Percentiles rank a stretch among this genome's conserved stretches.
Conservation (phyloP, 495 filamentous ascomycete genomes). For the Aspergillus ellipticus region DNA sequence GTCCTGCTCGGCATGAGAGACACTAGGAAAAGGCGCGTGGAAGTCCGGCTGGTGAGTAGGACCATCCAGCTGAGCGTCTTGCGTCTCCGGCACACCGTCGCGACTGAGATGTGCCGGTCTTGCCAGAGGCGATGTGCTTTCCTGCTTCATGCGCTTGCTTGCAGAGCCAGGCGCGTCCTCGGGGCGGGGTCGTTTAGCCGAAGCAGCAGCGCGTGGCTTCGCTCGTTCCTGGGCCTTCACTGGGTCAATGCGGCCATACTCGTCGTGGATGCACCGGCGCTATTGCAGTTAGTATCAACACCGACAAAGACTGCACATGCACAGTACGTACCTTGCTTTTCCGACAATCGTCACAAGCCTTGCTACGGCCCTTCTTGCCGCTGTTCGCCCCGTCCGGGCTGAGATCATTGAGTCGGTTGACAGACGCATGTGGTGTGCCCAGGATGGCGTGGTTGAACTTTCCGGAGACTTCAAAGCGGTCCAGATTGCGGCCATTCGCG, state of each 20-base stretch:
- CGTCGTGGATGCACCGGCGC: slow-evolving; percentile 68
- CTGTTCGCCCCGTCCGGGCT: slow-evolving; percentile 34
- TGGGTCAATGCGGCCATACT: slow-evolving; percentile 60
- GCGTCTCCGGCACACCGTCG: slow-evolving; percentile 10
- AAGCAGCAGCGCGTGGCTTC: slow-evolving; percentile 51
- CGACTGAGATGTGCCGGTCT: slow-evolving; percentile 21
- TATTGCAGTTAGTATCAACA: slow-evolving; percentile 25
- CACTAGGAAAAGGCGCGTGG: slow-evolving; percentile 1
- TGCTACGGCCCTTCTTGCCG: slow-evolving; percentile 54
- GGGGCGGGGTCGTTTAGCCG: slow-evolving; percentile 45
- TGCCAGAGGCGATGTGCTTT: slow-evolving; percentile 33
- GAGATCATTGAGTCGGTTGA: slow-evolving; percentile 28
- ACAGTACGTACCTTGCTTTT: slow-evolving; percentile 57
- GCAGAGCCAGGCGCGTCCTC: slow-evolving; percentile 29
- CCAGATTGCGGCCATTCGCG: slow-evolving; percentile 18
- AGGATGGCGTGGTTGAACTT: slow-evolving; percentile 26
- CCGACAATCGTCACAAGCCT: slow-evolving; percentile 63
- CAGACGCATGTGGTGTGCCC: slow-evolving; percentile 26
- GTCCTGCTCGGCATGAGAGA: slow-evolving; percentile 12
- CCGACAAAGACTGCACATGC: background rate
- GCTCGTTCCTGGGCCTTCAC: slow-evolving; percentile 57
- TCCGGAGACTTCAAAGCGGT: slow-evolving; percentile 28
- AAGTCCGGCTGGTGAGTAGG: slow-evolving; percentile 14
- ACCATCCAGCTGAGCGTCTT: slow-evolving; percentile 8
- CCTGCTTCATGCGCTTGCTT: slow-evolving; percentile 39